Percentiles rank a stretch among this genome's conserved stretches.
Evolutionary conservation across 2,329 filamentous ascomycete genomes (phyloP).

Genomic region (Colletotrichum spaethianum): DNA sequence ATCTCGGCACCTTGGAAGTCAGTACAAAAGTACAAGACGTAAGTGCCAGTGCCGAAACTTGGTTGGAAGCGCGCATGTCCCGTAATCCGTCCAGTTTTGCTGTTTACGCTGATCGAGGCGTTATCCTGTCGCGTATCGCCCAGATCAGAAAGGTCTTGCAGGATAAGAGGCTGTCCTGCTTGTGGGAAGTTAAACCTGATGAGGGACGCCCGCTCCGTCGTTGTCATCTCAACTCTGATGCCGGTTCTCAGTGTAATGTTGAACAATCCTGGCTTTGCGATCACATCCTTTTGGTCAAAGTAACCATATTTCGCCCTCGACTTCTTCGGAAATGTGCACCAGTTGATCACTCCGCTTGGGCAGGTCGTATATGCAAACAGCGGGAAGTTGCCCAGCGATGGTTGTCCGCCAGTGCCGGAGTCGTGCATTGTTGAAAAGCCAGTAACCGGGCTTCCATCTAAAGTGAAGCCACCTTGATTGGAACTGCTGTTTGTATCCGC

Average conservation of each 20-base stretch:
- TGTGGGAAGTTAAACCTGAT: slow-evolving; percentile 76
- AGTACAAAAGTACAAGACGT: slow-evolving; percentile 75
- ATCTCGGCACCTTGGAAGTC: slow-evolving; percentile 74
- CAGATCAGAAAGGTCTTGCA: slow-evolving; percentile 77
- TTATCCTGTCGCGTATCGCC: slow-evolving; percentile 72
- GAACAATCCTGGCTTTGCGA: slow-evolving; percentile 76
- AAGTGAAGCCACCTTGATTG: slow-evolving; percentile 71
- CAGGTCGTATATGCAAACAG: slow-evolving; percentile 78
- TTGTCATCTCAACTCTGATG: slow-evolving; percentile 76
- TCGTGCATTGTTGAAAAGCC: slow-evolving; percentile 73
- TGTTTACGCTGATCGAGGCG: slow-evolving; percentile 68
- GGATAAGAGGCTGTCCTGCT: slow-evolving; percentile 67
- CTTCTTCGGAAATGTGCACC: slow-evolving; percentile 71
- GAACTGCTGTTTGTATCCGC: slow-evolving; percentile 67
- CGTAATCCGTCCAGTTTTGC: slow-evolving; percentile 70
- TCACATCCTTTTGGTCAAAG: slow-evolving; percentile 66
- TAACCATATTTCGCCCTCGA: slow-evolving; percentile 54
- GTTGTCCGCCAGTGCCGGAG: slow-evolving; percentile 68
- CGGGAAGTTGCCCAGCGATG: slow-evolving; percentile 81
- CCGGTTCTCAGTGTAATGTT: slow-evolving; percentile 70
- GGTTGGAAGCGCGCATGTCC: slow-evolving; percentile 74
- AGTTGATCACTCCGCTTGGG: slow-evolving; percentile 71
- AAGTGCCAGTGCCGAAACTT: slow-evolving; percentile 75
- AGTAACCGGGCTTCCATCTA: slow-evolving; percentile 63
- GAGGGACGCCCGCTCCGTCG: slow-evolving; percentile 74